phyloP scores from a whole-genome alignment of 352 stramenopile genomes.

The Phytophthora agathidicida region DNA sequence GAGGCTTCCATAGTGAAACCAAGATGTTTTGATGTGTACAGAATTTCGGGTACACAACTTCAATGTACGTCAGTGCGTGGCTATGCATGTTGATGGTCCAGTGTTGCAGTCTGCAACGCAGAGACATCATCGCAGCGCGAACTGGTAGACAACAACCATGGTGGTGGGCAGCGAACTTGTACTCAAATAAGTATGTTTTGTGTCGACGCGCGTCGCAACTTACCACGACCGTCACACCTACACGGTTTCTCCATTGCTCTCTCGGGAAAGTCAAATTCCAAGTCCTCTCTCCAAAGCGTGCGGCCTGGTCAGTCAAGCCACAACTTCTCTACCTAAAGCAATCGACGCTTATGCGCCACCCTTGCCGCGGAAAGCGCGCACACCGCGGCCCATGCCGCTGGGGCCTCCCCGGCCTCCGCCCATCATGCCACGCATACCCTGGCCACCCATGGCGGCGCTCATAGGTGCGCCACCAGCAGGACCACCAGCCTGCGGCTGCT shows the following conservation, averaged over 20 bases:
- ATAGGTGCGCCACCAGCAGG: conserved; percentile 71
- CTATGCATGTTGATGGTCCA: too few species aligned
- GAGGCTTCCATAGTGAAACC: conserved; percentile 3
- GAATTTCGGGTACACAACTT: conserved; percentile 16
- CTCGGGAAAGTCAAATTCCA: conserved; percentile 24
- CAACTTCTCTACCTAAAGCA: conserved; percentile 46
- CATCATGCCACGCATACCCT: conserved; percentile 93
- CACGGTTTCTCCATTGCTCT: conserved; percentile 24
- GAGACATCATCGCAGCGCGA: too few species aligned
- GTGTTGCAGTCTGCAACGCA: too few species aligned
- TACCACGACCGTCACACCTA: conserved; percentile 10
- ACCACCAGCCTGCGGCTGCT: conserved; percentile 87
- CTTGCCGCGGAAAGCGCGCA: conserved; percentile 80
- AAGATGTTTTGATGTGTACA: conserved; percentile 5
- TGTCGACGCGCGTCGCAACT: conserved; percentile 20
- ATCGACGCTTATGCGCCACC: conserved; percentile 67
- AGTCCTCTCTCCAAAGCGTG: conserved; percentile 28
- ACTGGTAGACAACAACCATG: too few species aligned
- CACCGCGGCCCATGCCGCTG: conserved; percentile 76
- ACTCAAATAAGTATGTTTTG: conserved; percentile 48
- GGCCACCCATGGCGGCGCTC: conserved; percentile 91
- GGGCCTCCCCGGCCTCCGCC: conserved; percentile 68
- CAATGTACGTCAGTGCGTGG: conserved; percentile 7
- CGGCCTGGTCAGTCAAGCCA: conserved; percentile 8
- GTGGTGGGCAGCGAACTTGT: conserved; percentile 30